Evolutionary conservation across 2,329 filamentous ascomycete genomes (phyloP), one percentile per base, ranked within the genome.

Genomic region (Zymoseptoria pseudotritici): DNA sequence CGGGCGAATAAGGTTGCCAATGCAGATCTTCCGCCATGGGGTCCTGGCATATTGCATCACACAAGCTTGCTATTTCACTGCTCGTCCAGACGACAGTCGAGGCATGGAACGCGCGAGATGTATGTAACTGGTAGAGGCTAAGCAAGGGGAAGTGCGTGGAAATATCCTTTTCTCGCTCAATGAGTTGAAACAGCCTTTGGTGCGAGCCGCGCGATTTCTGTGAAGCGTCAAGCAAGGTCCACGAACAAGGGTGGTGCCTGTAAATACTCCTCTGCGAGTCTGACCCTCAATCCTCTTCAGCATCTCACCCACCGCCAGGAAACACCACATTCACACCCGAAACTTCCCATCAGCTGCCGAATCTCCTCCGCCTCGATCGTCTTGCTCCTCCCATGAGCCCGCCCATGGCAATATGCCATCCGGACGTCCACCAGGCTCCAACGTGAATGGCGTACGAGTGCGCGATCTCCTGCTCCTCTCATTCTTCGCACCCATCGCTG

Each of bases 391-490:
- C 54, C 53, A 56, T 58, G 56, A 52, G 19, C 52, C 31, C 26
- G 62, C 19, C 55, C 58, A 71, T 70, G 66, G 65, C 66, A 67
- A 63, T 55, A 73, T 73, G 71, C 61, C 67, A 58, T 65, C 68
- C 55, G 64, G 67, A 64, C 63, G 67, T 62, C 68, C 71, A 52
- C 67, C 70, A 58, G 68, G 68, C 60, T 61, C 66, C 53, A 36
- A 54, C 31, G 60, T 63, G 46, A 53, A 31, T 19, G 63, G 57
- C 56, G 53, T 71, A 46, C 66, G 69, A 58, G 61, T 70, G 53
- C 62, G 67, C 64, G 64, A 70, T 63, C 60, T 71, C 31, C 61
- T 73, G 54, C 56, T 70, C 19, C 69, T 67, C 53, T 66, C 67
- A 51, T 61, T 73, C 19, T 59, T 72, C 57, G 60, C 71, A 20